Evolutionary conservation across 2,329 filamentous ascomycete species (phyloP), one percentile per base, ranked within the genome.

Genomic region (Calonectria leucothoes): DNA sequence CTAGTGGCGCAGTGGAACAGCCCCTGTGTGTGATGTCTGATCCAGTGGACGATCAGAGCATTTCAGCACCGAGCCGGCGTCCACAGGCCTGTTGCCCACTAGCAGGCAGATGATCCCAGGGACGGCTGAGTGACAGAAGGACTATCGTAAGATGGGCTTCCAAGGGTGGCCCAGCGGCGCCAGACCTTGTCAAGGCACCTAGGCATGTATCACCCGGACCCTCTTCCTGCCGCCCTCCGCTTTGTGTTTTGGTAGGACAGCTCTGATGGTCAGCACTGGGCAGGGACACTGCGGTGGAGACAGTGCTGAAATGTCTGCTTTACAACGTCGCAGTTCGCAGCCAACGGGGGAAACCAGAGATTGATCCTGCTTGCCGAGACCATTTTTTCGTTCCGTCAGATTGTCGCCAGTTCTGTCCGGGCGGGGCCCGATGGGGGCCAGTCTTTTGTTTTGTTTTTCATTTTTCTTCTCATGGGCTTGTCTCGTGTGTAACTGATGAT

Each of bases 21-120:
- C 73, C 78, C 76, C 78, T 79, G 76, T 71, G 76, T 71, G 73
- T 33, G 70, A 64, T 70, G 75, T 77, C 74, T 78, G 76, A 78
- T 78, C 74, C 75, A 79, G 74, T 68, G 67, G 72, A 69, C 63
- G 72, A 80, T 77, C 78, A 79, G 73, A 72, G 68, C 70, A 74
- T 52, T 66, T 77, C 55, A 79, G 71, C 71, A 61, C 69, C 51
- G 66, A 55, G 39, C 49, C 66, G 69, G 70, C 74, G 66, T 52
- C 49, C 71, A 73, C 48, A 67, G 65, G 70, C 73, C 69, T 73
- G 64, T 49, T 66, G 67, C 61, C 70, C 69, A 67, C 73, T 76
- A 73, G 66, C 27, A 63, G 48, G 63, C 61, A 73, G 74, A 71
- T 73, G 73, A 77, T 77, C 72, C 68, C 71, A 72, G 49, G 66